Conservation (phyloP, 2,329 filamentous ascomycete genomes). For the Dactylonectria estremocensis region DNA sequence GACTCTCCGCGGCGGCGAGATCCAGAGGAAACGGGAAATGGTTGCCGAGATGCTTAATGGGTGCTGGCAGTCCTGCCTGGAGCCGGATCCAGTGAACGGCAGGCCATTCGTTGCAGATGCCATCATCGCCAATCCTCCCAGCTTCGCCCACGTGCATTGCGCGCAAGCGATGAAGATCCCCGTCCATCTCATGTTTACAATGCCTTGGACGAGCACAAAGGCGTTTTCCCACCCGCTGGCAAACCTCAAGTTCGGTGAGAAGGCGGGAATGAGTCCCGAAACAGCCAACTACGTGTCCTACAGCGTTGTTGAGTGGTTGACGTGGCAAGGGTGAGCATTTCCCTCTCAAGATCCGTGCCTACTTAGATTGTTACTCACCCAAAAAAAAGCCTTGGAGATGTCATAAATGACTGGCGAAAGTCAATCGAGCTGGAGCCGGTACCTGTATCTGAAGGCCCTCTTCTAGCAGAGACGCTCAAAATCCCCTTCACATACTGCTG, state of each 20-base stretch:
- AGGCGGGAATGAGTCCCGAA: constrained; percentile 63
- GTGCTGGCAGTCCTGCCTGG: constrained; percentile 50
- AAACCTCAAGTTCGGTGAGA: constrained; percentile 69
- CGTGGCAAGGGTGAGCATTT: constrained; percentile 75
- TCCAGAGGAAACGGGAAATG: constrained; percentile 48
- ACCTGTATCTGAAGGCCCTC: constrained; percentile 74
- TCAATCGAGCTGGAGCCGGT: constrained; percentile 34
- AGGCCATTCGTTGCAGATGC: constrained; percentile 64
- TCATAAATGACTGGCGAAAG: constrained; percentile 40
- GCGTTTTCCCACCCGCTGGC: constrained; percentile 82
- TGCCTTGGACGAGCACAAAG: constrained; percentile 83
- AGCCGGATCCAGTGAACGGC: constrained; percentile 25
- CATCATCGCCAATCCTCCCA: constrained; percentile 67
- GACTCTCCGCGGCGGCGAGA: constrained; percentile 46
- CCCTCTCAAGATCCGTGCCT: background rate
- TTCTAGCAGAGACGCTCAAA: constrained; percentile 75
- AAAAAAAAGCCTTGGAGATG: constrained; percentile 34
- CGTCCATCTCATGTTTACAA: constrained; percentile 68
- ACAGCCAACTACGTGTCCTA: constrained; percentile 80
- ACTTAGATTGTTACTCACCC: constrained; percentile 6
- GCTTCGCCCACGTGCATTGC: constrained; percentile 65
- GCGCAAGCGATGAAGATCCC: constrained; percentile 62
- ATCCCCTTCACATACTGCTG: constrained; percentile 87
- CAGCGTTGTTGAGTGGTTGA: constrained; percentile 80
- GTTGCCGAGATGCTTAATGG: constrained; percentile 49